phyloP scores from a whole-genome alignment of 2,329 filamentous ascomycete species.

The Colletotrichum truncatum region DNA sequence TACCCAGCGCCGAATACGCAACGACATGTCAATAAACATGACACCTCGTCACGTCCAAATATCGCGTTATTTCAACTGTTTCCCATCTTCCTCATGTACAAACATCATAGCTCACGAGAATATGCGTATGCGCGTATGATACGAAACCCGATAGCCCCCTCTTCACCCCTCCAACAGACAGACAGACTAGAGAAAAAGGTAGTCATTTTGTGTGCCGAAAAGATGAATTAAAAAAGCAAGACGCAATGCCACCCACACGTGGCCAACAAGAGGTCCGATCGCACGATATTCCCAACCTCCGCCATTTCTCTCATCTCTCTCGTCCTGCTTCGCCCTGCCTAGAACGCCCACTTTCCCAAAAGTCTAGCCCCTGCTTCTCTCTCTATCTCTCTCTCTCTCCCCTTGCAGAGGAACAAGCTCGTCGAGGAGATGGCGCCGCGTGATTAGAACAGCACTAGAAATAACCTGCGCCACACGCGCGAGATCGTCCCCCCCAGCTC shows the following conservation, averaged over 20 bases:
- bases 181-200: background rate
- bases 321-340: background rate
- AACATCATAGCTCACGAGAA: background rate
- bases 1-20: background rate
- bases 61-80: background rate
- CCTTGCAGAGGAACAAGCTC: background rate
- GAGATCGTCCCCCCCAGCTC: background rate
- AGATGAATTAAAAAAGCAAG: background rate
- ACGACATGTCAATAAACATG: background rate
- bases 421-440: background rate
- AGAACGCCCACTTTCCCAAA: too few relatives aligned
- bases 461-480: constrained; percentile 7
- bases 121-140: too few relatives aligned
- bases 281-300: background rate
- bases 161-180: background rate
- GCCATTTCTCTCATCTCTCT: background rate
- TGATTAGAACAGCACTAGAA: constrained; percentile 16
- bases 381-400: background rate
- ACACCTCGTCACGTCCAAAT: background rate
- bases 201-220: background rate
- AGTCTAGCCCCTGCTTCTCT: too few relatives aligned
- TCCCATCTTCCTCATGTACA: background rate
- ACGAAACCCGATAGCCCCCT: background rate
- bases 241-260: background rate
- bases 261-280: background rate